Conservation (phyloP, 2,329 filamentous ascomycete genomes). For the Dothideomycetes sp. region DNA sequence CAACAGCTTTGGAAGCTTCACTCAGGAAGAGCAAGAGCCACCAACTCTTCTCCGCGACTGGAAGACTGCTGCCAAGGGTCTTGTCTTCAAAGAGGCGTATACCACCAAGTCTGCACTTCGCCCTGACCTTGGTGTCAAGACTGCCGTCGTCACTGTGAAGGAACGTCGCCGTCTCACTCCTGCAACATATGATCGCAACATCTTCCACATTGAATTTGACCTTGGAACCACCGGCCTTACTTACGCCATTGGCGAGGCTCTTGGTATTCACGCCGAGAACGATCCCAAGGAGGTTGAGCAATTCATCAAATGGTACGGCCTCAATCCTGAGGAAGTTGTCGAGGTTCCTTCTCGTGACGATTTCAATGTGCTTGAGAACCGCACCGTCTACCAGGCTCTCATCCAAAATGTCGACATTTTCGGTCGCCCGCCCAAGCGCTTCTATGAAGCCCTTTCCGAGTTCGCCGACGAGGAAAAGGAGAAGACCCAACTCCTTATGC, state of each 20-base stretch:
- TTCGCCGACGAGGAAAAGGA: constrained; percentile 76
- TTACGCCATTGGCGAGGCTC: constrained; percentile 94
- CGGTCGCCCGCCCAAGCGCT: constrained; percentile 90
- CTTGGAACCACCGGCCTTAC: constrained; percentile 81
- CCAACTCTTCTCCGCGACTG: constrained; percentile 61
- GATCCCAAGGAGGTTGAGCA: constrained; percentile 64
- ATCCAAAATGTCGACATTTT: constrained; percentile 94
- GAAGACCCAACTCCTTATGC: constrained; percentile 64
- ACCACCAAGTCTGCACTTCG: constrained; percentile 62
- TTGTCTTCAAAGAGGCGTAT: constrained; percentile 92
- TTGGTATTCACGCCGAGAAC: constrained; percentile 94
- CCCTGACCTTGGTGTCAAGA: constrained; percentile 79
- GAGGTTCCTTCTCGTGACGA: constrained; percentile 83
- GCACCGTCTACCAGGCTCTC: constrained; percentile 86
- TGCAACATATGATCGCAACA: constrained; percentile 84
- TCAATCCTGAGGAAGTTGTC: constrained; percentile 74
- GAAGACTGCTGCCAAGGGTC: constrained; percentile 73
- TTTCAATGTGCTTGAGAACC: constrained; percentile 61
- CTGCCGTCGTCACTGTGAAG: constrained; percentile 77
- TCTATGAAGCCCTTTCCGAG: constrained; percentile 86
- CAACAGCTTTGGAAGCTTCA: constrained; percentile 74
- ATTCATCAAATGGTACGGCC: constrained; percentile 84
- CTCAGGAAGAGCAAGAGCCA: constrained; percentile 62
- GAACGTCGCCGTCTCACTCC: constrained; percentile 93
- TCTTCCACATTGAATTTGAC: constrained; percentile 99